Evolutionary conservation across 352 stramenopile species (phyloP), one percentile per base, ranked within the genome.

Genomic region (Pythium pyrilobum): DNA sequence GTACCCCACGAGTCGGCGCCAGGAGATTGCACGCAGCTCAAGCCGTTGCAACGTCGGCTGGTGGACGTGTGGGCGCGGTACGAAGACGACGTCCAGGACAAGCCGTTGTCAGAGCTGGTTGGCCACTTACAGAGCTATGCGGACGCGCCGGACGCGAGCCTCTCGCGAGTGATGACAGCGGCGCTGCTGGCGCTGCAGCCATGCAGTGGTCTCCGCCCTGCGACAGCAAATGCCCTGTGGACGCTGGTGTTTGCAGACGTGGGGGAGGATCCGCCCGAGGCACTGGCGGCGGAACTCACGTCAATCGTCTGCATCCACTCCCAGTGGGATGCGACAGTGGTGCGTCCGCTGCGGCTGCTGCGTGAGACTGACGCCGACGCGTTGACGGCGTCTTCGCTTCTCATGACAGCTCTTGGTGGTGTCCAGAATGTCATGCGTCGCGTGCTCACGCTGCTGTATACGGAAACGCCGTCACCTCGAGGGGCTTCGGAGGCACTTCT

Each of bases 111-210:
- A 21, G 24, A 25, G 33, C 23, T 51, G 7, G 5, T 52, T 3
- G 33, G 52, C 16, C 23, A 16, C 2, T 13, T 43, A 15, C 29
- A 44, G 12, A 24, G 28, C 2, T 18, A 38, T 8, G 8, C 16
- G 7, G 25, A 5, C 5, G 33, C 46, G 3, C 18, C 23, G 2
- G 11, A 43, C 4, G 23, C 39, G 8, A 20, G 15, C 20, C 29
- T 52, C 13, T 32, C 24, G 11, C 16, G 32, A 5, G 31, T 55
- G 2, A 11, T 63, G 7, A 8, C 29, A 15, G 23, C 47, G 1
- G 47, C 46, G 2, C 28, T 63, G n/a, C 34, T 63, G 4, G 13
- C 47, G 12, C 34, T 63, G 4, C 46, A 63, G 33, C 55, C 55
- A 15, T 32, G 15, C 13, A 28, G 15, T 13, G 20, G 39, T n/a